Evolutionary conservation across 805 yeast species (phyloP).

Genomic region (Brettanomyces nanus): DNA sequence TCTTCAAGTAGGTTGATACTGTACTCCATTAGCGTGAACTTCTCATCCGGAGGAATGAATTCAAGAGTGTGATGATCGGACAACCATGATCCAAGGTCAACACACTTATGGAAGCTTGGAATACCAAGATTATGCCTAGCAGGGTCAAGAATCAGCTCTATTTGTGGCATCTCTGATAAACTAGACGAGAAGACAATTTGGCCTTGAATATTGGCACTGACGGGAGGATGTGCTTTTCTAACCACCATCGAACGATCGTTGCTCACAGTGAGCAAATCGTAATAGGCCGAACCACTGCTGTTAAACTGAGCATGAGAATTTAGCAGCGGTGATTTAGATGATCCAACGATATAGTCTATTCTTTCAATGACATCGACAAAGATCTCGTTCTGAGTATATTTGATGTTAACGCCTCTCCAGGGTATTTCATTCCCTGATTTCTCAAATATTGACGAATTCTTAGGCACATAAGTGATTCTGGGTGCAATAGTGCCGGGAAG

Average conservation of each 20-base stretch:
- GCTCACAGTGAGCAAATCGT: constrained; percentile 2
- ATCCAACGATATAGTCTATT: constrained; percentile 44
- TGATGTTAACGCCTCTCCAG: constrained; percentile 73
- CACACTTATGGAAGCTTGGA: constrained; percentile 67
- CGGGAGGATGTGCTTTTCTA: constrained; percentile 22
- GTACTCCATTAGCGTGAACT: constrained; percentile 54
- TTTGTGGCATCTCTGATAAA: constrained; percentile 70
- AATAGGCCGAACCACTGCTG: constrained; percentile 3
- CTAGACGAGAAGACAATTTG: constrained; percentile 53
- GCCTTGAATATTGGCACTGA: constrained; percentile 55
- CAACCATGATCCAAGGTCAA: constrained; percentile 47
- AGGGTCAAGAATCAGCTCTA: constrained; percentile 46
- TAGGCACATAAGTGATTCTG: background rate
- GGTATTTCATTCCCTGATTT: constrained; percentile 40
- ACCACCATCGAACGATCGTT: constrained; percentile 5
- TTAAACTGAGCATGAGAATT: background rate
- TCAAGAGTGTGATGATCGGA: constrained; percentile 38
- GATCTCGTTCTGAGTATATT: constrained; percentile 73
- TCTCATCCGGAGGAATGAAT: constrained; percentile 88
- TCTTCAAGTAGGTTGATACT: constrained; percentile 40
- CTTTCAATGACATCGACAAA: constrained; percentile 75
- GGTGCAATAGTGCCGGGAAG: background rate
- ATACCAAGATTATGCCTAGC: constrained; percentile 40
- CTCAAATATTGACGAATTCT: constrained; percentile 19
- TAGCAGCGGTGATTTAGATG: constrained; percentile 11